A percentile compares a stretch with the other conserved stretches of the same genome.
Conservation (phyloP, 2,329 filamentous ascomycete species). For the Periglandula ipomoeae region DNA sequence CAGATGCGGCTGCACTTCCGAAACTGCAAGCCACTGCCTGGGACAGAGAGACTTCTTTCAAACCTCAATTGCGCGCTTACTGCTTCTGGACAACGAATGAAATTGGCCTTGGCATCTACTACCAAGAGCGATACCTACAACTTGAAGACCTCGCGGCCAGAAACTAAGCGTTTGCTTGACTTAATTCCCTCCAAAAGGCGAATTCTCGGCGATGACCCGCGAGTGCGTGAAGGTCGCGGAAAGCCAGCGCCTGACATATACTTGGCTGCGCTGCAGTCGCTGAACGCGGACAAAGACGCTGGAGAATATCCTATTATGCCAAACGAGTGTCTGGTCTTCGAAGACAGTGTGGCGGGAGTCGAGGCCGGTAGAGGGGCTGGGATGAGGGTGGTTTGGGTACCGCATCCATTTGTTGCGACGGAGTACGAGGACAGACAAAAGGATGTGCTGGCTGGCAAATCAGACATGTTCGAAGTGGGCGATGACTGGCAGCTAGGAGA, state of each 20-base stretch:
- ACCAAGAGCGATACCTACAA: constrained; percentile 49
- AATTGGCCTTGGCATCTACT: constrained; percentile 60
- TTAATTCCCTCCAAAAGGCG: constrained; percentile 43
- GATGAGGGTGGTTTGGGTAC: background rate
- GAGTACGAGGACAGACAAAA: background rate
- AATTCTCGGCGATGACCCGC: constrained; percentile 30
- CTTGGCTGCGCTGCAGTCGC: background rate
- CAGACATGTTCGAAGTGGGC: constrained; percentile 12
- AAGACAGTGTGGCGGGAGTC: background rate
- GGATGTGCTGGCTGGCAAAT: constrained; percentile 9
- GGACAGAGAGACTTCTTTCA: constrained; percentile 46
- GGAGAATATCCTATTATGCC: constrained; percentile 5
- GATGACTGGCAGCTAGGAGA: constrained; percentile 21
- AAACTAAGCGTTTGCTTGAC: constrained; percentile 15
- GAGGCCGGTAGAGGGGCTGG: constrained; percentile 2
- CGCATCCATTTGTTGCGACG: background rate
- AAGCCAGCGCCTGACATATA: constrained; percentile 3
- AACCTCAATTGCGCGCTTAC: constrained; percentile 26
- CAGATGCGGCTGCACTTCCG: constrained; percentile 19
- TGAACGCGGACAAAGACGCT: constrained; percentile 27
- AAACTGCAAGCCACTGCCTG: constrained; percentile 49
- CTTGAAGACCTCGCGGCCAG: constrained; percentile 43
- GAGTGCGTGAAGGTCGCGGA: constrained; percentile 1
- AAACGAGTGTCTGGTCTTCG: constrained; percentile 5
- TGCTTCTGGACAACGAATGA: constrained; percentile 24